Conservation (phyloP, 2,329 filamentous ascomycete species). For the Hypoxylon sp. region DNA sequence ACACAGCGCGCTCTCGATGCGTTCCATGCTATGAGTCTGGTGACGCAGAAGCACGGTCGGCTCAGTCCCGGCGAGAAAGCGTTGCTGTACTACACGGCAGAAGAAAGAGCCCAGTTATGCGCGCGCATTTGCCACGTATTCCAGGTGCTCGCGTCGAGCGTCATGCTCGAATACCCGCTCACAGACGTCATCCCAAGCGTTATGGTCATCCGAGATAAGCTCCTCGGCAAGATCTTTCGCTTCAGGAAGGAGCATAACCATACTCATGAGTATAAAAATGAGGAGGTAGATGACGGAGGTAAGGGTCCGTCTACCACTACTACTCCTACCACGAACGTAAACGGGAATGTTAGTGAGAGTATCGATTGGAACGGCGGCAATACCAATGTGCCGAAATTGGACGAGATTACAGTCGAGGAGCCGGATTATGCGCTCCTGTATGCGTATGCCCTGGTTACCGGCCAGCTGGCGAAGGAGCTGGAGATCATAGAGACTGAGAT, state of each 20-base stretch:
- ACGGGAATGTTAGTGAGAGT: conserved; percentile 10
- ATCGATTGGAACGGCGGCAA: conserved; percentile 8
- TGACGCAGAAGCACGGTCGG: conserved; percentile 84
- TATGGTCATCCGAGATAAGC: conserved; percentile 81
- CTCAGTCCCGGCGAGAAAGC: conserved; percentile 85
- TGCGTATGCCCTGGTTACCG: conserved; percentile 83
- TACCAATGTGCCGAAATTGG: conserved; percentile 48
- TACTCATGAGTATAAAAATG: conserved; percentile 6
- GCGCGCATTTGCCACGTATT: conserved; percentile 91
- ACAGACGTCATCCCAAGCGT: conserved; percentile 90
- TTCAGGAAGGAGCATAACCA: conserved; percentile 78
- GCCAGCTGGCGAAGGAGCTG: conserved; percentile 76
- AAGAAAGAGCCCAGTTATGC: conserved; percentile 85
- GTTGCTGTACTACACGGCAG: conserved; percentile 82
- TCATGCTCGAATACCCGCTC: conserved; percentile 95
- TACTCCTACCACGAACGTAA: conserved; percentile 24
- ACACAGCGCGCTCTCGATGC: conserved; percentile 90
- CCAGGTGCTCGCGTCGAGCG: conserved; percentile 88
- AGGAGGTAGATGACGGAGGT: conserved; percentile 28
- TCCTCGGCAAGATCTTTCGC: conserved; percentile 89
- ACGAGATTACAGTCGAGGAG: conserved; percentile 70
- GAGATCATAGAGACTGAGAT: conserved; percentile 73
- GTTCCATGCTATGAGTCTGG: conserved; percentile 96
- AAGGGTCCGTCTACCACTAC: conserved; percentile 20
- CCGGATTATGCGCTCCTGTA: conserved; percentile 93